Conservation (phyloP, 2,329 filamentous ascomycete species). For the Pyricularia grisea region DNA sequence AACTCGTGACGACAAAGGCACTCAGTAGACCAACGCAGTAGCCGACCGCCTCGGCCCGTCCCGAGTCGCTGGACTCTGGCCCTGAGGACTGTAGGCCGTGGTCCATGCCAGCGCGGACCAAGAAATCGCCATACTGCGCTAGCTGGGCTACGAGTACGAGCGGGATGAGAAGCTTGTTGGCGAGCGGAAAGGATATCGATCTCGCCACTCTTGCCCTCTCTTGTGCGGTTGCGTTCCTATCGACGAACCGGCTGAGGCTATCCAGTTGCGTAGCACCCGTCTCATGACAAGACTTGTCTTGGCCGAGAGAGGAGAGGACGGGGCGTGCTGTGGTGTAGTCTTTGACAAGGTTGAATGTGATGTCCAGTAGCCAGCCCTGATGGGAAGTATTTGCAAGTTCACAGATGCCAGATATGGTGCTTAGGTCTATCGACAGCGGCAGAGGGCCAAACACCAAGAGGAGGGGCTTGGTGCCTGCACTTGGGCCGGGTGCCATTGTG, state of each 20-base stretch:
- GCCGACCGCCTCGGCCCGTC: conserved; percentile 15
- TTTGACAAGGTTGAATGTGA: not conserved
- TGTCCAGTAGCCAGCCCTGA: not conserved
- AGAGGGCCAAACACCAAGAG: not conserved
- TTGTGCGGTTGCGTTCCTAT: not conserved
- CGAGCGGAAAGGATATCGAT: not conserved
- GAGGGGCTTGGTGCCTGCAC: not conserved
- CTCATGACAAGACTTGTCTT: not conserved
- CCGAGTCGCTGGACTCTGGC: not conserved
- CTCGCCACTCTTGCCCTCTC: not conserved
- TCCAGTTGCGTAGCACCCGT: not conserved
- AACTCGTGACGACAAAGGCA: conserved; percentile 24
- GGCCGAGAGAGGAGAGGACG: not conserved
- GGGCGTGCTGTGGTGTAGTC: not conserved
- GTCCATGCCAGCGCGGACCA: not conserved
- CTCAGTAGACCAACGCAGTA: conserved; percentile 30
- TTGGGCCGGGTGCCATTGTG: not conserved
- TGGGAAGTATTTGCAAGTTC: not conserved
- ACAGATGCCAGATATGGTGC: not conserved
- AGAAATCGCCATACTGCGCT: conserved; percentile 17
- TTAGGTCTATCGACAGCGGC: not conserved
- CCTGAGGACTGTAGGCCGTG: not conserved
- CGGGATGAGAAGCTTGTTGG: conserved; percentile 23
- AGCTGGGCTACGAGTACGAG: conserved; percentile 28
- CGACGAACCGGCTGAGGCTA: not conserved